phyloP scores from a whole-genome alignment of 169 alveolate species.

The Plasmodium cynomolgi region DNA sequence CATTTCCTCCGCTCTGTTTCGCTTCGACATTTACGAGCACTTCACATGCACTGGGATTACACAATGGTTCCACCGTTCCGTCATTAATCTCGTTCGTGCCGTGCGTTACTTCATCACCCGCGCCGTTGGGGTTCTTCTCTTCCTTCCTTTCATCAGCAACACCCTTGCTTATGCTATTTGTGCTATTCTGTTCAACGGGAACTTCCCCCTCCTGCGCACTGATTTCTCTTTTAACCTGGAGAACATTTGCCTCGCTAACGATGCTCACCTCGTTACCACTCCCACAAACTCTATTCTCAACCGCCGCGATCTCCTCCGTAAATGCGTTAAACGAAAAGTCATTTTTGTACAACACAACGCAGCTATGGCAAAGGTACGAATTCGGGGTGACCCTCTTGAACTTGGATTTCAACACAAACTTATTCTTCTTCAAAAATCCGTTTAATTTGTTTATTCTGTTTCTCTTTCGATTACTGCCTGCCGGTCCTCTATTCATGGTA shows the following conservation, averaged over 20 bases:
- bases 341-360: slow-evolving; percentile 33
- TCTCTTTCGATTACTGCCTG: background rate
- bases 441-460: slow-evolving; percentile 30
- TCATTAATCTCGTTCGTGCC: background rate
- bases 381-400: slow-evolving; percentile 58
- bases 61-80: background rate
- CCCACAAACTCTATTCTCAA: background rate
- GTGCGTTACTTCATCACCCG: background rate
- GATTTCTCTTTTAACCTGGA: background rate
- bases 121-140: background rate
- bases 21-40: background rate
- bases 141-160: background rate
- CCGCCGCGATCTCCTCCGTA: slow-evolving; percentile 1
- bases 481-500: background rate
- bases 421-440: slow-evolving; percentile 37
- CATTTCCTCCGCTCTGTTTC: background rate
- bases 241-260: background rate
- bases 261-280: background rate
- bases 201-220: background rate
- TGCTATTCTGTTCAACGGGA: background rate
- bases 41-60: background rate
- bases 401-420: slow-evolving; percentile 30
- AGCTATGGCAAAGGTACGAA: slow-evolving; percentile 29
- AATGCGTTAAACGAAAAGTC: slow-evolving; percentile 24
- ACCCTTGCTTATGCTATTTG: background rate